phyloP scores from a whole-genome alignment of 73 alveolate species.

The Tetrahymena borealis region DNA sequence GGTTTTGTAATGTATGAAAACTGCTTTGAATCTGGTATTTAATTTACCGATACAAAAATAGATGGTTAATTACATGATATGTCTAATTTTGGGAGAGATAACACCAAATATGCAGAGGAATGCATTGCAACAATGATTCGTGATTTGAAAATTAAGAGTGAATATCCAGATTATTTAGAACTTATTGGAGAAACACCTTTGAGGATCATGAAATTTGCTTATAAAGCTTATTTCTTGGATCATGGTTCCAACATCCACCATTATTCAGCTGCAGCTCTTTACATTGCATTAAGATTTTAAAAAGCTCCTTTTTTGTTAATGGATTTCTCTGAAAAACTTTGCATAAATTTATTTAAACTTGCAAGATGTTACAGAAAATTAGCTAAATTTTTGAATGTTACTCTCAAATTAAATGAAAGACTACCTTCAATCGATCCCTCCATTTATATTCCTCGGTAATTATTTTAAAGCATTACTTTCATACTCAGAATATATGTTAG shows the following conservation, averaged over 20 bases:
- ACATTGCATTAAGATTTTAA: constrained; percentile 84
- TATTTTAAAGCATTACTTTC: too few species aligned
- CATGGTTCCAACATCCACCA: background rate
- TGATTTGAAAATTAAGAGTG: background rate
- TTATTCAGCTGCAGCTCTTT: constrained; percentile 45
- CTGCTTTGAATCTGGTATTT: background rate
- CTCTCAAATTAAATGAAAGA: constrained; percentile 2
- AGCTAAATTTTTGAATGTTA: constrained; percentile 55
- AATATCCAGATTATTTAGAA: background rate
- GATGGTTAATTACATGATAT: background rate
- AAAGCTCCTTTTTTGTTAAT: constrained; percentile 81
- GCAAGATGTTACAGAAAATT: constrained; percentile 82
- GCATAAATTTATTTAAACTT: constrained; percentile 66
- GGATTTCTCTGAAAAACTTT: constrained; percentile 88
- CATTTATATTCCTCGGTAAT: constrained; percentile 60
- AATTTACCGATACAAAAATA: background rate
- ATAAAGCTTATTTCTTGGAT: background rate
- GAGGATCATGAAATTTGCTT: background rate
- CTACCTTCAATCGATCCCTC: constrained; percentile 79
- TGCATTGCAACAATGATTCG: background rate
- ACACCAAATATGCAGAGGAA: background rate
- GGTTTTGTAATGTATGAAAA: background rate
- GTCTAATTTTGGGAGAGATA: background rate
- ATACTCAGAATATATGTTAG: too few species aligned
- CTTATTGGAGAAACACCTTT: background rate